phyloP scores from a whole-genome alignment of 306 rosid genomes.

The Dicorynia guianensis region DNA sequence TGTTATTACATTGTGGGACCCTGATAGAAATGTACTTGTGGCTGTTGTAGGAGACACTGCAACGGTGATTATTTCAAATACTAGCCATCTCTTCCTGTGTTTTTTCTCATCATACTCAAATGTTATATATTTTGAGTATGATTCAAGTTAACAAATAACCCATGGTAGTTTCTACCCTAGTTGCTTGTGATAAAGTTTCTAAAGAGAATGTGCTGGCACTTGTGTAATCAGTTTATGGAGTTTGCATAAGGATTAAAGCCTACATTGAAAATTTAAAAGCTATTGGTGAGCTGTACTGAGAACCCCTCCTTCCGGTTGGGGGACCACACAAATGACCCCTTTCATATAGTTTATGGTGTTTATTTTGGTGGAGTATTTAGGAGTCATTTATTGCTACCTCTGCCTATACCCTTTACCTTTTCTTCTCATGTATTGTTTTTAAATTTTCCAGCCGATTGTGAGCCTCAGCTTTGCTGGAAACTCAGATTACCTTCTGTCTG shows the following conservation, averaged over 20 bases:
- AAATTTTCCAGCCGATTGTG: constrained; percentile 65
- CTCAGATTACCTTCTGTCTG: constrained; percentile 75
- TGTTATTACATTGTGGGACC: constrained; percentile 94
- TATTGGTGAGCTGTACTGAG: neutral
- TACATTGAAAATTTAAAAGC: constrained; percentile 10
- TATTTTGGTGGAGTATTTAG: constrained; percentile 32
- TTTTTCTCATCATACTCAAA: constrained; percentile 22
- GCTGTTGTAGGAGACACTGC: constrained; percentile 82
- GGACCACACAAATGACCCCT: too few relatives aligned
- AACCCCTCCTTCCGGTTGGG: too few relatives aligned
- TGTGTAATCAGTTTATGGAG: constrained; percentile 11
- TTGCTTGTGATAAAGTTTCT: neutral
- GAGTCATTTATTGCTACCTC: constrained; percentile 5
- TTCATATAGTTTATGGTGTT: neutral
- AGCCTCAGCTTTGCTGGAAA: constrained; percentile 79
- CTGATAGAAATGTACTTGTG: constrained; percentile 74
- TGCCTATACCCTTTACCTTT: neutral
- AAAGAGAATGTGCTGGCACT: constrained; percentile 20
- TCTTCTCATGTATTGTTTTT: constrained; percentile 4
- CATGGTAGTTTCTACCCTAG: constrained; percentile 18
- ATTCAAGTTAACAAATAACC: constrained; percentile 22
- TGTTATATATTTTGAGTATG: neutral
- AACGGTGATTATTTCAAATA: constrained; percentile 52
- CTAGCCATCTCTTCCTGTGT: constrained; percentile 7
- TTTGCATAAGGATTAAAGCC: constrained; percentile 27